phyloP scores from a whole-genome alignment of 805 yeast species.

The Starmerella geochares region DNA sequence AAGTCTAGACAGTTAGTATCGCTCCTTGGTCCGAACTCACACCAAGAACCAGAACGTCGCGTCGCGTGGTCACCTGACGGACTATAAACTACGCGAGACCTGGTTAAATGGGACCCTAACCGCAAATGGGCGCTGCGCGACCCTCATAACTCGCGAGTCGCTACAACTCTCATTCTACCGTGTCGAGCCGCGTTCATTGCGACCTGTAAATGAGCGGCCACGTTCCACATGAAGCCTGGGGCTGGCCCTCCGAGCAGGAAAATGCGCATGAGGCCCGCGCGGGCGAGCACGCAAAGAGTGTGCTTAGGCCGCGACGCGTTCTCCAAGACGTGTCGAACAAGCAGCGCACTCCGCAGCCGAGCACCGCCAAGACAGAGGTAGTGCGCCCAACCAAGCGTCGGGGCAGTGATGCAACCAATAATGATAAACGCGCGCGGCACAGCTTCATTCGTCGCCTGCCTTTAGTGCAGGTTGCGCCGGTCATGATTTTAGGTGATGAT shows the following conservation, averaged over 20 bases:
- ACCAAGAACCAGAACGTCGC: no score
- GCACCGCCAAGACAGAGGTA: not conserved
- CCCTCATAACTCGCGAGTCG: not conserved
- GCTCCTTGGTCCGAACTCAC: no score
- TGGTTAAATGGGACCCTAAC: not conserved
- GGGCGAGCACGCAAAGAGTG: not conserved
- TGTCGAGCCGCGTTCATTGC: constrained; percentile 3
- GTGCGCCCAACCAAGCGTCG: not conserved
- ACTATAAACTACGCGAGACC: not conserved
- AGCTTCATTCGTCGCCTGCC: constrained; percentile 4
- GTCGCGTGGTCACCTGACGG: constrained; percentile 5
- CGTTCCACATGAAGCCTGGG: not conserved
- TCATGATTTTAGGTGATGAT: not conserved
- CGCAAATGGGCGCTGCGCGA: not conserved
- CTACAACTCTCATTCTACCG: not conserved
- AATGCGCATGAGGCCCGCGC: not conserved
- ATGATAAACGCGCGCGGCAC: constrained; percentile 2
- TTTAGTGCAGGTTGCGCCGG: not conserved
- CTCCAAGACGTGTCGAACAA: constrained; percentile 7
- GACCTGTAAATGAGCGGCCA: constrained; percentile 2
- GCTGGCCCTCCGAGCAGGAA: constrained; percentile 4
- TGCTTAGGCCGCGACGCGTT: constrained; percentile 3
- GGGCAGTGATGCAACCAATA: not conserved
- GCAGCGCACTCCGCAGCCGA: not conserved
- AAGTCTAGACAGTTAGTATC: no score